These are phyloP conservation scores for Zygosaccharomyces pseudorouxii DNA, from an alignment of 805 yeast genomes.

Conservation along the genomic window DNA sequence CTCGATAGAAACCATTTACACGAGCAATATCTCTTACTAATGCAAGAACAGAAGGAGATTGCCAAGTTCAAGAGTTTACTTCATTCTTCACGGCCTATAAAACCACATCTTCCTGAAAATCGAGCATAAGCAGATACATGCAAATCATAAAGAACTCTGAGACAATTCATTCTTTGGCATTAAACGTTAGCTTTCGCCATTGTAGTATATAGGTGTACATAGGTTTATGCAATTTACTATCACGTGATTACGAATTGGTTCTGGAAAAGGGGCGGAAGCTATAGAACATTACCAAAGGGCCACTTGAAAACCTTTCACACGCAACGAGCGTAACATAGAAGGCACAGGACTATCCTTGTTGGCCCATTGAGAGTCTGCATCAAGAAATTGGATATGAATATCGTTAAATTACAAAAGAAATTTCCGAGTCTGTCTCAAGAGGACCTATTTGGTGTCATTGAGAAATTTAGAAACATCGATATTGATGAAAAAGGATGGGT, in stretches of 20 bases:
- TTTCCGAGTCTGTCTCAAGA: slow-evolving; percentile 82
- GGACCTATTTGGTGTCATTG: slow-evolving; percentile 79
- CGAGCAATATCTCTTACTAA: slow-evolving; percentile 20
- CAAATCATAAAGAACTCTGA: not conserved
- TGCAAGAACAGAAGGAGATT: slow-evolving; percentile 17
- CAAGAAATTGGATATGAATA: slow-evolving; percentile 44
- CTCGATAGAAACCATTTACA: slow-evolving; percentile 22
- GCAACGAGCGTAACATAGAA: not conserved
- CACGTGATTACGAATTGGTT: not conserved
- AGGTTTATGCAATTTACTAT: not conserved
- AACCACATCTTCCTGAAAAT: not conserved
- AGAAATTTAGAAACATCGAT: slow-evolving; percentile 81
- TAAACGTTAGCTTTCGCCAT: not conserved
- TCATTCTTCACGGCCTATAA: not conserved
- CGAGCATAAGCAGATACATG: not conserved
- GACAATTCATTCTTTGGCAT: not conserved
- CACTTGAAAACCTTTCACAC: not conserved
- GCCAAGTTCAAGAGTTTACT: slow-evolving; percentile 2
- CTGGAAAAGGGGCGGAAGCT: not conserved
- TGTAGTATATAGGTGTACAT: not conserved
- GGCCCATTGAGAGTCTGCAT: not conserved
- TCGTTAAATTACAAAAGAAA: slow-evolving; percentile 69
- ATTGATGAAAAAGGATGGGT: slow-evolving; percentile 90
- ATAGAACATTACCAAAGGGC: not conserved
- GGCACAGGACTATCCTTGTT: not conserved